Base-by-base conservation (phyloP, 2,329 filamentous ascomycete species). In the Ophiostoma ulmi region DNA sequence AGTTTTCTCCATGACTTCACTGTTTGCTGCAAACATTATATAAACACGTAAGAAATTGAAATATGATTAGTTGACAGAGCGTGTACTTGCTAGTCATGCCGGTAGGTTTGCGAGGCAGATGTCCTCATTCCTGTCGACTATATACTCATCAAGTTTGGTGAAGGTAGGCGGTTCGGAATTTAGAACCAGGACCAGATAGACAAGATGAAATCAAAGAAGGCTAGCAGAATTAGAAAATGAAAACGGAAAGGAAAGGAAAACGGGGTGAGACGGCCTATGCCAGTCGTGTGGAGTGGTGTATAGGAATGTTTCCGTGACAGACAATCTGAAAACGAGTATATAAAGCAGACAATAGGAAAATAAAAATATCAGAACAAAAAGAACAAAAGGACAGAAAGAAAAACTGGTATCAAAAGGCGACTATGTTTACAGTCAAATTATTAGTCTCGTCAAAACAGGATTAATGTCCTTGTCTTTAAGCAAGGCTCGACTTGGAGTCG, bases 401-500 rank as follows among this genome's bases (percentile, higher is more conserved):
- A 20, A 35, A 31, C 26, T 63, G 58, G 58, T 63, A 58, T 58
- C 52, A 58, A 8, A 8, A 17, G 11, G 11, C 14, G 11, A 63
- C 31, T 63, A 35, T 63, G 26, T 31, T 63, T 61, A 17, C 52
- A 17, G 52, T 58, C 52, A 26, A 14, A 58, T 58, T 58, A 58
- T 5, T 4, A 58, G 44, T 10, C 52, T 58, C 52, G 11, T n/a
- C 17, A 13, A 48, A 17, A 48, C 14, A 48, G 52, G 7, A 58
- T 31, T 10, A 11, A 7, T 8, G 20, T 58, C n/a, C 20, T 48
- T 17, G 44, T 20, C 14, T 31, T 38, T 52, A 67, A 36, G n/a
- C 61, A 22, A 31, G 48, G 36, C 26, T 58, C 39, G 52, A 52
- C 70, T 71, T 71, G 10, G 72, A 70, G 26, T 79, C 78, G 67